These are phyloP conservation scores for Sporothrix pseudoabietina DNA, from an alignment of 2,329 filamentous ascomycete genomes.

Conservation along the genomic window DNA sequence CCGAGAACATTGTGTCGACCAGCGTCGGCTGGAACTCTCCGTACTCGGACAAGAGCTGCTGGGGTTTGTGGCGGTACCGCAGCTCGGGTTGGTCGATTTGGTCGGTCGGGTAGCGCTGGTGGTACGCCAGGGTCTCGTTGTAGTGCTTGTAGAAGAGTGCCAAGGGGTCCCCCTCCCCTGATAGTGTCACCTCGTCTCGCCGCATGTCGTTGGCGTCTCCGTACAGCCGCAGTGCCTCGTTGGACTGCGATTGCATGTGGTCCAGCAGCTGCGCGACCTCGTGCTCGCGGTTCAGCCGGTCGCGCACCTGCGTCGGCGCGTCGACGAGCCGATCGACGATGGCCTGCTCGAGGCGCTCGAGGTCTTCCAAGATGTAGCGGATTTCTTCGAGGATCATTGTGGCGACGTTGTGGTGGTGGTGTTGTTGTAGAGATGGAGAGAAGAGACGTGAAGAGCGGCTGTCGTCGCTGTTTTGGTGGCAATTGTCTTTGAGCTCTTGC, in stretches of 20 bases:
- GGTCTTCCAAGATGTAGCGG: conserved; percentile 90
- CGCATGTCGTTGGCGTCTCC: conserved; percentile 72
- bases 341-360: conserved; percentile 93
- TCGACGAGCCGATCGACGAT: conserved; percentile 86
- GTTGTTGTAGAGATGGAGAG: not conserved
- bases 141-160: conserved; percentile 90
- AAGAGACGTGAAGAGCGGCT: not conserved
- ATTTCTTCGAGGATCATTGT: conserved; percentile 88
- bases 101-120: conserved; percentile 89
- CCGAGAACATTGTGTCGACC: conserved; percentile 90
- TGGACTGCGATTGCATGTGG: conserved; percentile 84
- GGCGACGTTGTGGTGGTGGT: conserved; percentile 32
- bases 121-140: conserved; percentile 79
- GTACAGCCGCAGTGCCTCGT: conserved; percentile 79
- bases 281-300: conserved; percentile 87
- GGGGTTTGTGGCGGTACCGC: conserved; percentile 75
- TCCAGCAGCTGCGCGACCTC: conserved; percentile 84
- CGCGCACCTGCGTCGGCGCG: conserved; percentile 89
- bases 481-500: not conserved
- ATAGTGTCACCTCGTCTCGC: conserved; percentile 77
- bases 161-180: conserved; percentile 81
- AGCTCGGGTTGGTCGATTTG: conserved; percentile 93
- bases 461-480: not conserved
- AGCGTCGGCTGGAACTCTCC: conserved; percentile 55
- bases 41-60: conserved; percentile 52